Conservation (phyloP, 345 rosid genomes). For the Anacardium occidentale region DNA sequence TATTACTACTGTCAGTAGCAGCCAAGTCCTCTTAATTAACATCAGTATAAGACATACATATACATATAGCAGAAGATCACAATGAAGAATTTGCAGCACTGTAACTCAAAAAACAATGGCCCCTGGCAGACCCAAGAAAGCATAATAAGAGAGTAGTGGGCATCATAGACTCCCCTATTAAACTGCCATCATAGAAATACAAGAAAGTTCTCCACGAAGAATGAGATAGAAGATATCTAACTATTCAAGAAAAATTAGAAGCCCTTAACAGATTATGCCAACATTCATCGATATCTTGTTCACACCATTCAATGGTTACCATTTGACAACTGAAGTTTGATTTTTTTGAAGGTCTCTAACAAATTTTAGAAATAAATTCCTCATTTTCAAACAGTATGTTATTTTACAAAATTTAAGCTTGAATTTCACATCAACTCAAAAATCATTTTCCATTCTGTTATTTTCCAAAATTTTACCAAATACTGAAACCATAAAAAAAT, state of each 20-base stretch:
- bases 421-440: neutral
- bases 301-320: neutral
- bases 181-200: neutral
- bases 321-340: neutral
- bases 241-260: too few species aligned
- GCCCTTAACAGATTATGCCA: too few species aligned
- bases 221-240: too few species aligned
- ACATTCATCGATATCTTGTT: neutral
- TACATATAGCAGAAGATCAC: neutral
- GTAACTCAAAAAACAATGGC: neutral
- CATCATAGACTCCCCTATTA: neutral
- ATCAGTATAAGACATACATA: neutral
- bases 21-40: neutral
- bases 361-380: neutral
- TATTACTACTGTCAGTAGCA: neutral
- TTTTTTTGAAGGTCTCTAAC: neutral
- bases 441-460: neutral
- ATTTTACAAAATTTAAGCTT: neutral
- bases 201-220: too few species aligned
- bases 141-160: neutral
- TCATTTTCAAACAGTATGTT: neutral
- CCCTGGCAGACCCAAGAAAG: constrained; percentile 8
- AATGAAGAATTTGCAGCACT: neutral
- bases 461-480: neutral
- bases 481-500: neutral